Conservation (phyloP, 1,139 yeast genomes). For the Hyphopichia fennica region DNA sequence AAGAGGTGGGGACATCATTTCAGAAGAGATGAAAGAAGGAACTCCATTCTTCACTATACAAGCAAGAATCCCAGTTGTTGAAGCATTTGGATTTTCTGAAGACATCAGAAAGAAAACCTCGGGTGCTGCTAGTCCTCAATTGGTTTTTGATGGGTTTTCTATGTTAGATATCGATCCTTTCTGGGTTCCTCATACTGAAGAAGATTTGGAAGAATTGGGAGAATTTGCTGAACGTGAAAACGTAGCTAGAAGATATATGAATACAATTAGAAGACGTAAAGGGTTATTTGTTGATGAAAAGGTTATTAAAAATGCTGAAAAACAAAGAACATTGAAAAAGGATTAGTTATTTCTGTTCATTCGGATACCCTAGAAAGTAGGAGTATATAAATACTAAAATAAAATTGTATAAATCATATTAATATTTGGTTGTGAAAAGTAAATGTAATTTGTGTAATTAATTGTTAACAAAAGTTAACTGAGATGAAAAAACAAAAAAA, state of each 20-base stretch:
- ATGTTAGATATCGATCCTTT: slow-evolving; percentile 89
- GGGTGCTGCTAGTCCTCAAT: slow-evolving; percentile 96
- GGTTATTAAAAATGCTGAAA: slow-evolving; percentile 87
- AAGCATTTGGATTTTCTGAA: slow-evolving; percentile 95
- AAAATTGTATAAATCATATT: too few relatives aligned
- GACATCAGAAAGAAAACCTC: slow-evolving; percentile 91
- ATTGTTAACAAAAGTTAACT: background rate
- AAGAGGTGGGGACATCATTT: slow-evolving; percentile 78
- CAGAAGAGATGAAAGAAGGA: slow-evolving; percentile 97
- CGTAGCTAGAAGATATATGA: slow-evolving; percentile 84
- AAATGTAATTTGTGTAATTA: background rate
- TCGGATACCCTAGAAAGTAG: background rate
- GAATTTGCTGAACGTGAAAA: slow-evolving; percentile 92
- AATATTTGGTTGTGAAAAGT: too few relatives aligned
- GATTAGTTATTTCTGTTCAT: slow-evolving; percentile 32
- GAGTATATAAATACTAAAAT: background rate
- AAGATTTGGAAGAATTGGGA: slow-evolving; percentile 90
- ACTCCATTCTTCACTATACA: slow-evolving; percentile 90
- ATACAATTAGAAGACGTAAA: slow-evolving; percentile 76
- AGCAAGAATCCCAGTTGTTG: slow-evolving; percentile 89
- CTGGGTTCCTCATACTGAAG: slow-evolving; percentile 99
- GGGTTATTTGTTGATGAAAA: slow-evolving; percentile 90
- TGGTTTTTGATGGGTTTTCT: slow-evolving; percentile 87
- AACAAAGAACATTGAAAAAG: slow-evolving; percentile 81
- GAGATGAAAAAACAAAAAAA: background rate